Conservation (phyloP, 2,329 filamentous ascomycete species). For the Paecilomyces sp. region DNA sequence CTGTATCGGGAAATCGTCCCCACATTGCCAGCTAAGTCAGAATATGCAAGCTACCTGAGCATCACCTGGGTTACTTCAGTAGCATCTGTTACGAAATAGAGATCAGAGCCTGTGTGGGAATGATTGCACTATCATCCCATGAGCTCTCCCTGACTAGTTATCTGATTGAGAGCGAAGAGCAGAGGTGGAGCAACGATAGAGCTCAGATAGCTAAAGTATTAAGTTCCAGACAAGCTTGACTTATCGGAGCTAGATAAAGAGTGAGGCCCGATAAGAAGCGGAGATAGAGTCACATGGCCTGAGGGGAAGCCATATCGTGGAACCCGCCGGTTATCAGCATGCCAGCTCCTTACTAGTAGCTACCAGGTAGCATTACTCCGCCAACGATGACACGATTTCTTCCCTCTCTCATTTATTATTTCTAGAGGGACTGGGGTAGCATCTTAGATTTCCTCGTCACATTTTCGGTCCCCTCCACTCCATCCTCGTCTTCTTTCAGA, state of each 20-base stretch:
- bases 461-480: conserved; percentile 2
- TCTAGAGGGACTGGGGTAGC: conserved; percentile 30
- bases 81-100: not conserved
- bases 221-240: not conserved
- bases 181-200: not conserved
- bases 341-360: not conserved
- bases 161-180: not conserved
- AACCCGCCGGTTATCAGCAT: not conserved
- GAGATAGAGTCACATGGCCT: not conserved
- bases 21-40: not conserved
- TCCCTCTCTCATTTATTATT: conserved; percentile 7
- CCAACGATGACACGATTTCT: not conserved
- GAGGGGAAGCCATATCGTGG: not conserved
- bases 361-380: not conserved
- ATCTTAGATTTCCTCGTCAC: conserved; percentile 14
- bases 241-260: not conserved
- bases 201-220: not conserved
- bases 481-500: conserved; percentile 1
- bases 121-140: not conserved
- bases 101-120: not conserved
- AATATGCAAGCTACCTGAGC: not conserved
- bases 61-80: too few species aligned
- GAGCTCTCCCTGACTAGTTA: not conserved
- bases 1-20: not conserved
- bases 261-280: not conserved